phyloP scores from a whole-genome alignment of 352 stramenopile species.

The Pythium chondricola region DNA sequence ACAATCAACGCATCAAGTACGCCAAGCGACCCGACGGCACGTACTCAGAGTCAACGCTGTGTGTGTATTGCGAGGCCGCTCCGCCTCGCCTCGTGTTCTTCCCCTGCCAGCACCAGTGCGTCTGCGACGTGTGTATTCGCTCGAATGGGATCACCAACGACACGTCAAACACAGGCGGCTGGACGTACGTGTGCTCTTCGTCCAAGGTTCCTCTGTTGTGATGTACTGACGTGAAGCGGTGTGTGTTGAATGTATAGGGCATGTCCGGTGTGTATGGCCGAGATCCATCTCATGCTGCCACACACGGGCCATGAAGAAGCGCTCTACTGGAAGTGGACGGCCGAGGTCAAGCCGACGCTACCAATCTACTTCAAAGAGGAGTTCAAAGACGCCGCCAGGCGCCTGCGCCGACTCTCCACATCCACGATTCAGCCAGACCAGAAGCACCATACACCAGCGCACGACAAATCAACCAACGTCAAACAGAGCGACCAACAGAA shows the following conservation, averaged over 20 bases:
- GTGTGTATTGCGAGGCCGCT: conserved; percentile 35
- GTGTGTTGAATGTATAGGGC: conserved; percentile 19
- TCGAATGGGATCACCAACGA: conserved; percentile 27
- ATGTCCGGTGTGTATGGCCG: conserved; percentile 54
- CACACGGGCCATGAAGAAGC: conserved; percentile 47
- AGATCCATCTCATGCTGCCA: conserved; percentile 57
- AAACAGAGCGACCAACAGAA: not conserved
- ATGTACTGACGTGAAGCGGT: not conserved
- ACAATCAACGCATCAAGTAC: conserved; percentile 45
- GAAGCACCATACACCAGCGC: not conserved
- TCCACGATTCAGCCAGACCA: not conserved
- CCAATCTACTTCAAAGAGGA: conserved; percentile 35
- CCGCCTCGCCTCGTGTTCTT: conserved; percentile 42
- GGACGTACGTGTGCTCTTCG: conserved; percentile 24
- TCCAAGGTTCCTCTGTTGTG: conserved; percentile 1
- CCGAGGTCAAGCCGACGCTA: conserved; percentile 39
- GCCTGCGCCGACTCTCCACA: conserved; percentile 1
- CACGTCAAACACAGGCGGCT: conserved; percentile 13
- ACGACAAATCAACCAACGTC: not conserved
- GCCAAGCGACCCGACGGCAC: conserved; percentile 33
- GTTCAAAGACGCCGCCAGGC: conserved; percentile 34
- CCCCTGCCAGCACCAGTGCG: conserved; percentile 61
- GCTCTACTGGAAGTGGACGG: conserved; percentile 56
- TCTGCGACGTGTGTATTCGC: conserved; percentile 48
- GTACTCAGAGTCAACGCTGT: conserved; percentile 31